These are phyloP conservation scores for Crucibulum parvulum DNA, from an alignment of 1,284 basidiomycete species.

Conservation along the genomic window DNA sequence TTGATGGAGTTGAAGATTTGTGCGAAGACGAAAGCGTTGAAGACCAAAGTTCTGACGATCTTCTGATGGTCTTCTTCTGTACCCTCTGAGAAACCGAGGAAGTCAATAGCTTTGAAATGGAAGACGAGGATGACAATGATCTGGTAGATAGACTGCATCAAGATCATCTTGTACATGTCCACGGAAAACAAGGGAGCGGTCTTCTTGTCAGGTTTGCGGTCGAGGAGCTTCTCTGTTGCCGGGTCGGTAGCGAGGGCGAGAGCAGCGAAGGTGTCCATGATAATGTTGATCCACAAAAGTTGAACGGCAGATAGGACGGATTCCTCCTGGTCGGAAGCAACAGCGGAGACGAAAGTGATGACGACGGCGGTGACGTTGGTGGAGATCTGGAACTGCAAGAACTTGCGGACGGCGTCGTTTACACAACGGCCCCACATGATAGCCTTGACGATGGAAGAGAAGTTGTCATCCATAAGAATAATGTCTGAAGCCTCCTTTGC, in stretches of 20 bases:
- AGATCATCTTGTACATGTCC: constrained; percentile 95
- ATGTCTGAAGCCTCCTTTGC: constrained; percentile 99
- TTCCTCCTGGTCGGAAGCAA: constrained; percentile 79
- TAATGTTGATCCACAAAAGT: constrained; percentile 96
- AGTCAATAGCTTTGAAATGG: constrained; percentile 83
- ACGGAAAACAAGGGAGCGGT: constrained; percentile 89
- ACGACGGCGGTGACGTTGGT: constrained; percentile 96
- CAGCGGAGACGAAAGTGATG: constrained; percentile 92
- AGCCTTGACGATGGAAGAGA: constrained; percentile 94
- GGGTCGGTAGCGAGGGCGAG: constrained; percentile 97
- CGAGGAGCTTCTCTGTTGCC: constrained; percentile 80
- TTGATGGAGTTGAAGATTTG: constrained; percentile 97
- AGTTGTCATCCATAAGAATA: constrained; percentile 99
- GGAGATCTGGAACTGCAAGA: constrained; percentile 97
- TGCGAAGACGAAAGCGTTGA: constrained; percentile 97
- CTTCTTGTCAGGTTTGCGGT: constrained; percentile 92
- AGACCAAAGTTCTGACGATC: constrained; percentile 86
- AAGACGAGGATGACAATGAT: constrained; percentile 86
- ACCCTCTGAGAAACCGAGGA: constrained; percentile 67
- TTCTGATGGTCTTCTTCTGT: constrained; percentile 24
- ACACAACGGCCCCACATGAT: constrained; percentile 99
- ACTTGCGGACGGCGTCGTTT: constrained; percentile 97
- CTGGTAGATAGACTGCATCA: constrained; percentile 92
- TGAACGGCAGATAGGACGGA: constrained; percentile 95
- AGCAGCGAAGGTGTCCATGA: constrained; percentile 99